These are phyloP conservation scores for Hericium coralloides DNA, from an alignment of 768 basidiomycete genomes.

Conservation along the genomic window DNA sequence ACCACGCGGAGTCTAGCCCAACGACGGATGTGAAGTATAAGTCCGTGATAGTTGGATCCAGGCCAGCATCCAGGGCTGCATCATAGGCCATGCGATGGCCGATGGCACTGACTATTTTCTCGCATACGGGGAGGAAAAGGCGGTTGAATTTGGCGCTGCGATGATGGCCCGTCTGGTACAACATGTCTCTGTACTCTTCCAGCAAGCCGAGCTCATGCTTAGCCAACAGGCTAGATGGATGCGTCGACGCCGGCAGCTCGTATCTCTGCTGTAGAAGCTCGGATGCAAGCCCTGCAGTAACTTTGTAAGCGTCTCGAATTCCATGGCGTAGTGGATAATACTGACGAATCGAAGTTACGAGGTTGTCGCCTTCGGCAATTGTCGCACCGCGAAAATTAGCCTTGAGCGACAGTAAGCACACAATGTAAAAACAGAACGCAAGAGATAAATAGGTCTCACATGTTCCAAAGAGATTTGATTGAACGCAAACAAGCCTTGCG, in stretches of 20 bases:
- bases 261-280: slow-evolving; percentile 50
- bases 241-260: slow-evolving; percentile 34
- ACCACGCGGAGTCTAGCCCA: not conserved
- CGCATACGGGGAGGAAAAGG: slow-evolving; percentile 43
- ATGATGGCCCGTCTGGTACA: not conserved
- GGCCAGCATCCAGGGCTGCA: slow-evolving; percentile 33
- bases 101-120: slow-evolving; percentile 45
- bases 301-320: too few relatives aligned
- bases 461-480: slow-evolving; percentile 27
- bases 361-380: slow-evolving; percentile 38
- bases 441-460: too few relatives aligned
- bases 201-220: slow-evolving; percentile 31
- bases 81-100: slow-evolving; percentile 54
- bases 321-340: slow-evolving; percentile 4
- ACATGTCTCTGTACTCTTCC: slow-evolving; percentile 14
- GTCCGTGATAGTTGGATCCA: slow-evolving; percentile 43
- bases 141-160: slow-evolving; percentile 21
- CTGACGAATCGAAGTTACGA: slow-evolving; percentile 32
- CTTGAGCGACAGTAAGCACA: slow-evolving; percentile 2
- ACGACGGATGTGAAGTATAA: slow-evolving; percentile 45
- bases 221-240: slow-evolving; percentile 40
- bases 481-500: slow-evolving; percentile 31
- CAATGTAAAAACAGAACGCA: not conserved
- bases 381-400: slow-evolving; percentile 28
- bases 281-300: slow-evolving; percentile 44